Base-by-base conservation (phyloP, 805 yeast species). In the Saturnispora mendoncae region DNA sequence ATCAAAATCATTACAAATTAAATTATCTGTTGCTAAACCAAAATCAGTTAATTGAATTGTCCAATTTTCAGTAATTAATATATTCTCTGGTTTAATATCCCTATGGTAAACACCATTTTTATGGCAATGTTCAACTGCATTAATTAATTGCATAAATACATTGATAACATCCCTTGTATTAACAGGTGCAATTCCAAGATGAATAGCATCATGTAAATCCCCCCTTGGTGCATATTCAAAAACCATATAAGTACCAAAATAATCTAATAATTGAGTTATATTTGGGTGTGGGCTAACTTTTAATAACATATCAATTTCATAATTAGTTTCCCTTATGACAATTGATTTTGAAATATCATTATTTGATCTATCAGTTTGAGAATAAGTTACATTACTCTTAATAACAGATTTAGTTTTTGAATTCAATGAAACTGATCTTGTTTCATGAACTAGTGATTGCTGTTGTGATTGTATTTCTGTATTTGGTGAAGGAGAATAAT, bases 181-280 rank as follows among this genome's bases (percentile, higher is more conserved):
- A 7, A 71, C 57, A 12, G 90, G 88, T 2, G 84, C 83, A 36
- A 71, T 64, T 21, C 74, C 75, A 46, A 65, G 61, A 47, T 77
- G 82, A 52, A 83, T 81, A 1, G 87, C 84, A 51, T 83, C 88
- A 54, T 84, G 86, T 35, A 86, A 62, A 57, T 86, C 96, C 44
- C 96, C 96, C 46, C 90, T 75, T 6, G 90, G 71, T 50, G 95
- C 85, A 55, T 80, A 86, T 52, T 86, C 95, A 65, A 87, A 67
- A 10, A 74, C 60, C 48, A 74, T 62, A 48, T 68, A 74, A 9
- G 75, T 65, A 49, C 71, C 79, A 50, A 74, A 74, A 45, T 64
- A 62, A 47, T 74, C 78, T 40, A 66, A 61, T 29, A 74, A 54
- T 17, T 63, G 56, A 12, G 73, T 63, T 34, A 74, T 67, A 48